phyloP scores from a whole-genome alignment of 1,139 yeast genomes.

The Hansenula sp. region DNA sequence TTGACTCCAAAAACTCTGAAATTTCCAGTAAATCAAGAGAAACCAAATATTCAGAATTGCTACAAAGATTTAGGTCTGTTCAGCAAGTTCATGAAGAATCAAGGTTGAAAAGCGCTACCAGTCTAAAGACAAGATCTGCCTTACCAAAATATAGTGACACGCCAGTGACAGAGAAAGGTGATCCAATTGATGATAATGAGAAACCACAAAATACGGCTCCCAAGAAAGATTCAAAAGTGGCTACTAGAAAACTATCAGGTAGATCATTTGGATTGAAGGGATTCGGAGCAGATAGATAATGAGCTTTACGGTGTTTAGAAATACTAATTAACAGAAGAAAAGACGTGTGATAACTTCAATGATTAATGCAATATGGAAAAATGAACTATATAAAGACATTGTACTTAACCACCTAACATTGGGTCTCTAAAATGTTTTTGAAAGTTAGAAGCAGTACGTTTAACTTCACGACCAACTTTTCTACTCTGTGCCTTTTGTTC shows the following conservation, averaged over 20 bases:
- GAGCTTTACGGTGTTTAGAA: not conserved
- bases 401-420: conserved; percentile 35
- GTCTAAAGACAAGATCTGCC: conserved; percentile 6
- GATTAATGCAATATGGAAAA: not conserved
- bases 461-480: conserved; percentile 42
- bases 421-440: conserved; percentile 68
- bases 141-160: conserved; percentile 20
- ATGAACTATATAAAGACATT: not conserved
- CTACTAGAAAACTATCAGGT: conserved; percentile 24
- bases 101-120: conserved; percentile 9
- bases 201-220: conserved; percentile 6
- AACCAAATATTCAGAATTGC: conserved; percentile 46
- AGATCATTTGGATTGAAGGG: conserved; percentile 25
- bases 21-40: not conserved
- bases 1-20: not conserved
- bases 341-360: too few relatives aligned
- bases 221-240: conserved; percentile 14
- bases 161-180: conserved; percentile 12
- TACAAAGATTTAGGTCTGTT: conserved; percentile 56
- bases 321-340: not conserved
- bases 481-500: conserved; percentile 46
- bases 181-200: conserved; percentile 13
- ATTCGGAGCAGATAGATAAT: conserved; percentile 19
- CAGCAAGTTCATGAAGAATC: conserved; percentile 52
- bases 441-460: conserved; percentile 44